Percentiles rank a stretch among this genome's conserved stretches.
Conservation (phyloP, 495 filamentous ascomycete genomes). For the Choiromyces venosus region DNA sequence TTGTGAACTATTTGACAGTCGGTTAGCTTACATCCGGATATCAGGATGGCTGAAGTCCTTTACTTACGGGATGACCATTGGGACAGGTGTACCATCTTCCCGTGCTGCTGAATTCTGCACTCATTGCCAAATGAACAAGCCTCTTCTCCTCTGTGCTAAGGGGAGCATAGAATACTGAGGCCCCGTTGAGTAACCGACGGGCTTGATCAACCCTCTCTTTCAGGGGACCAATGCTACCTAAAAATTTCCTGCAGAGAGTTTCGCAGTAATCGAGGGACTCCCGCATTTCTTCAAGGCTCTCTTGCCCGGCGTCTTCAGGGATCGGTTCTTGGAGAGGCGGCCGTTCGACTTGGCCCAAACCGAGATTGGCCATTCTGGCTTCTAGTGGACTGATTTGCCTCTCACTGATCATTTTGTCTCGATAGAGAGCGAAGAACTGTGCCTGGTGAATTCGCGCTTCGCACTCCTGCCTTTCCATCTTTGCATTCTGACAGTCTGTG, state of each 20-base stretch:
- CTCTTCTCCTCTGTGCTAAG: constrained; percentile 45
- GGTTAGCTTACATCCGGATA: constrained; percentile 9
- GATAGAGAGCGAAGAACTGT: constrained; percentile 41
- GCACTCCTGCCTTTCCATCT: constrained; percentile 27
- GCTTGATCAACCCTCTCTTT: constrained; percentile 40
- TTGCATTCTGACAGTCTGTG: constrained; percentile 6
- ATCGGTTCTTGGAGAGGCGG: not conserved
- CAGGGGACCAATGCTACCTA: constrained; percentile 21
- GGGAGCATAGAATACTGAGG: constrained; percentile 39
- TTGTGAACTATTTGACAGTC: constrained; percentile 50
- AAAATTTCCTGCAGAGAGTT: constrained; percentile 9
- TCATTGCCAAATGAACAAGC: constrained; percentile 51
- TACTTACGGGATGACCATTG: constrained; percentile 56
- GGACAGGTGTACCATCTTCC: constrained; percentile 66
- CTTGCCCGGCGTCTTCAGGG: not conserved
- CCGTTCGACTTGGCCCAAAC: not conserved
- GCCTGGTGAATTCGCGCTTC: constrained; percentile 43
- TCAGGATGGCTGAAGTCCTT: not conserved
- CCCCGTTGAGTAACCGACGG: constrained; percentile 43
- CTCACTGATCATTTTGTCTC: constrained; percentile 11
- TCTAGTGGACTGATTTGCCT: not conserved
- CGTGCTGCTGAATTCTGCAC: constrained; percentile 49
- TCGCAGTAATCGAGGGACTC: constrained; percentile 17
- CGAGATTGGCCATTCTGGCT: not conserved
- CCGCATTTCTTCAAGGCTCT: not conserved